These are phyloP conservation scores for Passalora sequoiae DNA, from an alignment of 2,329 filamentous ascomycete genomes.

Conservation along the genomic window DNA sequence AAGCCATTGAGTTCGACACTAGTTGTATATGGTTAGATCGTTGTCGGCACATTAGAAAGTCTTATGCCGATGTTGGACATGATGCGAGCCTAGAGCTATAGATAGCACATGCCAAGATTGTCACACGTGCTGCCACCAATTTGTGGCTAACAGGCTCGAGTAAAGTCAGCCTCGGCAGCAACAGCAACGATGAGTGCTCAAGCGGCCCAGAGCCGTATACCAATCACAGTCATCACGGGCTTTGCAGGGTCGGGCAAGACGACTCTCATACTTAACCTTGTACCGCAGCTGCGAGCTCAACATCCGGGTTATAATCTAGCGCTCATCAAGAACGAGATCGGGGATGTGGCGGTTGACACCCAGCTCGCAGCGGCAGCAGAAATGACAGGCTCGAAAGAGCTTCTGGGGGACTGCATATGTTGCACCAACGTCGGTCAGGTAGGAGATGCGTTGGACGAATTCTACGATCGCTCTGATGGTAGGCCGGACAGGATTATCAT, in stretches of 20 bases:
- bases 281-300: constrained; percentile 85
- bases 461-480: constrained; percentile 51
- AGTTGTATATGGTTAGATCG: background rate
- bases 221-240: constrained; percentile 91
- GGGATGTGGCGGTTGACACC: constrained; percentile 87
- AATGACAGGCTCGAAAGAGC: constrained; percentile 83
- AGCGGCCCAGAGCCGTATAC: constrained; percentile 47
- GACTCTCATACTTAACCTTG: constrained; percentile 86
- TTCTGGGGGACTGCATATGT: constrained; percentile 97
- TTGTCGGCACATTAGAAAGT: constrained; percentile 4
- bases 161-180: background rate
- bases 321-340: constrained; percentile 96
- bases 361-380: constrained; percentile 78
- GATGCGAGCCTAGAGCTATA: too few species aligned
- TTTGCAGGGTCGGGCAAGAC: constrained; percentile 97
- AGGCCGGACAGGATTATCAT: constrained; percentile 81
- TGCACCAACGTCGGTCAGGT: constrained; percentile 96
- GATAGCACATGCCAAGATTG: background rate
- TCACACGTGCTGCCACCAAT: too few species aligned
- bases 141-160: too few species aligned
- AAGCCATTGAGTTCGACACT: background rate
- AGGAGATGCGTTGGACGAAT: constrained; percentile 69
- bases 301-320: constrained; percentile 84
- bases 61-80: background rate
- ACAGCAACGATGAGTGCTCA: background rate